Evolutionary conservation across 2,329 filamentous ascomycete species (phyloP).

Genomic region (Mycosphaerelloides madeirae): DNA sequence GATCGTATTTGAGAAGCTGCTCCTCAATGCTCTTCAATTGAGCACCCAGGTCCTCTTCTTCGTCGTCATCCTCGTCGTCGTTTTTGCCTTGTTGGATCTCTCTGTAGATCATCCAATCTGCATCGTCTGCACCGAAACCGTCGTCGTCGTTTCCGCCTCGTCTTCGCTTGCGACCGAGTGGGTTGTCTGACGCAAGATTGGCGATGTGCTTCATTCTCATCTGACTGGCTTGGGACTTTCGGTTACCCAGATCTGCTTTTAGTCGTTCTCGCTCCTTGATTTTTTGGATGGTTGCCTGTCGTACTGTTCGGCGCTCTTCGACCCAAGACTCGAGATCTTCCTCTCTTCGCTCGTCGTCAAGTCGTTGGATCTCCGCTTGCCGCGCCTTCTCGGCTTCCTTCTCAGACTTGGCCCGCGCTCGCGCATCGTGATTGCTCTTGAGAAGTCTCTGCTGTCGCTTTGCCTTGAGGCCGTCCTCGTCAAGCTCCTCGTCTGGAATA

Average conservation of each 20-base stretch:
- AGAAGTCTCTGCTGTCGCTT: conserved; percentile 89
- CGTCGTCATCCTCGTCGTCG: conserved; percentile 89
- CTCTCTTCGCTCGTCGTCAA: conserved; percentile 77
- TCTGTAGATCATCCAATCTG: conserved; percentile 96
- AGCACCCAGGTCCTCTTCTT: conserved; percentile 78
- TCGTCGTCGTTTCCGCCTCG: conserved; percentile 92
- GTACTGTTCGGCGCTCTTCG: conserved; percentile 69
- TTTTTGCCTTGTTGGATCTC: conserved; percentile 83
- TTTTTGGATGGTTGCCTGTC: conserved; percentile 65
- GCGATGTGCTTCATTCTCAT: conserved; percentile 98
- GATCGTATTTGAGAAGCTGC: conserved; percentile 81
- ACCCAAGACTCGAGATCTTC: conserved; percentile 85
- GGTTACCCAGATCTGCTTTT: conserved; percentile 91
- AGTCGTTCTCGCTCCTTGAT: conserved; percentile 92
- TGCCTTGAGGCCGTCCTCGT: conserved; percentile 84
- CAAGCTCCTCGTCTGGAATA: conserved; percentile 83
- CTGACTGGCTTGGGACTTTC: conserved; percentile 91
- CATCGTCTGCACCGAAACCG: conserved; percentile 93
- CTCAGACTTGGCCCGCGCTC: conserved; percentile 88
- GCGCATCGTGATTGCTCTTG: conserved; percentile 91
- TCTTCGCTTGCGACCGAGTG: conserved; percentile 68
- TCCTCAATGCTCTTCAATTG: conserved; percentile 73
- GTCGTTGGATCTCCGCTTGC: conserved; percentile 72
- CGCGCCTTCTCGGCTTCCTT: conserved; percentile 90
- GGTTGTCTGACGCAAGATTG: conserved; percentile 86